Evolutionary conservation across 116 monocot species (phyloP), one percentile per base, ranked within the genome.

Genomic region (Cymodocea nodosa): DNA sequence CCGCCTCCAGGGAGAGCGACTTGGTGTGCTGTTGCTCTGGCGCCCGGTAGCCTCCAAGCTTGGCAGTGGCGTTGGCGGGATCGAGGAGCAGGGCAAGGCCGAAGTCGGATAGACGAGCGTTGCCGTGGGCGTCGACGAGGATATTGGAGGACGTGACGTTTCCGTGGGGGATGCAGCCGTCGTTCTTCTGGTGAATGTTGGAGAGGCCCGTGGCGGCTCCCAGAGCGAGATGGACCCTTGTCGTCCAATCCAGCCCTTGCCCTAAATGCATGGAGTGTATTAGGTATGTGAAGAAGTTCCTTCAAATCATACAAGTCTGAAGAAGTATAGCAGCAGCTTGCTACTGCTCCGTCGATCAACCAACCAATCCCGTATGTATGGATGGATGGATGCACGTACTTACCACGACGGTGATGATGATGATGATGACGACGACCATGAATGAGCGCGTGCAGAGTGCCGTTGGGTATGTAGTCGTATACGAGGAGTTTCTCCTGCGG

Each of bases 391-490:
- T 30, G 30, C 30, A 30, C 30, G 2, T 30, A 30, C 30, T 30
- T 30, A 30, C 30, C 30, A 30, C 30, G 2, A 30, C 30, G 2
- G 3, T 3, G 2, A 30, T 3, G 30, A 30, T 3, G 30, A 3
- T 30, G 44, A 60, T 5, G 24, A 24, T 10, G 13, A 23, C 23
- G 16, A 35, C 5, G 13, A 76, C 73, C 73, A 59, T 84, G 85
- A 50, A 89, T 76, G 53, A 72, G 59, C 20, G 65, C 56, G 68
- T 75, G 67, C 59, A 89, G 73, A 51, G 60, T 82, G 51, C 75
- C 77, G 56, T 84, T 84, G 68, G 88, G 84, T 40, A 84, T 75
- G 73, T 69, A 89, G 64, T 89, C 84, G 80, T 89, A 89, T 70
- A 89, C 73, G 30, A 89, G 84, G 61, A 89, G 82, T 65, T 84